Evolutionary conservation across 2,329 filamentous ascomycete species (phyloP).

Genomic region (Neofusicoccum cordaticola): DNA sequence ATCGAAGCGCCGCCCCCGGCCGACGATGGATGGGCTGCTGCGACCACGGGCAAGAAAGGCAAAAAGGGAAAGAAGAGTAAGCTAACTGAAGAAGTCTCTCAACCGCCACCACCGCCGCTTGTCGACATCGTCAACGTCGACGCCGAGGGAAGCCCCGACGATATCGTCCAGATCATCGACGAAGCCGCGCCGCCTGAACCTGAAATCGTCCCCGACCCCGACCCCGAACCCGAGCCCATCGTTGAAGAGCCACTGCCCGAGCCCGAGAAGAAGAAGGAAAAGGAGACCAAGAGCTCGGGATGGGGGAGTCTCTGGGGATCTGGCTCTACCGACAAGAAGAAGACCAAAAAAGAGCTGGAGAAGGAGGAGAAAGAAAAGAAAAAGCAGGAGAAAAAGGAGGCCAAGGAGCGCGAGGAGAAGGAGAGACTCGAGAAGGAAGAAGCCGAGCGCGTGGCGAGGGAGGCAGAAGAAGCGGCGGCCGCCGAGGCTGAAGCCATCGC

Average conservation of each 20-base stretch:
- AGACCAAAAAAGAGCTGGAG: slow-evolving; percentile 24
- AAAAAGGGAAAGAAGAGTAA: slow-evolving; percentile 16
- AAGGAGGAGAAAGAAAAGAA: slow-evolving; percentile 23
- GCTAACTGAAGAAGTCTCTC: slow-evolving; percentile 1
- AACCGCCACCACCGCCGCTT: background rate
- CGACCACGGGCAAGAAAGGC: slow-evolving; percentile 3
- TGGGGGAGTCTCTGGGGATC: slow-evolving; percentile 24
- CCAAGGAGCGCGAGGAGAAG: slow-evolving; percentile 24
- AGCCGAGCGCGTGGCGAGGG: background rate
- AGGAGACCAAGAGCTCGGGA: slow-evolving; percentile 6
- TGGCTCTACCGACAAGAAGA: slow-evolving; percentile 11
- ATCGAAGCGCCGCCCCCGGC: slow-evolving; percentile 13
- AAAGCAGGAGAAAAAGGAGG: slow-evolving; percentile 24
- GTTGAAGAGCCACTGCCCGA: background rate
- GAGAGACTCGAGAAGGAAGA: slow-evolving; percentile 26
- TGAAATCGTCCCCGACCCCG: background rate
- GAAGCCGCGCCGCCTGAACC: slow-evolving; percentile 8
- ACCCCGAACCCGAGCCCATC: slow-evolving; percentile 39
- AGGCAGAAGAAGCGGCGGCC: slow-evolving; percentile 13
- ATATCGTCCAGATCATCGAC: slow-evolving; percentile 14
- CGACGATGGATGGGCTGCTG: background rate
- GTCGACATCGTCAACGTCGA: background rate
- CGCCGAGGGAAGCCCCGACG: slow-evolving; percentile 6
- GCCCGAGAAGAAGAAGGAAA: slow-evolving; percentile 9
- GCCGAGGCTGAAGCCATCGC: slow-evolving; percentile 14